phyloP scores from a whole-genome alignment of 371 early-diverging fungal species.

The Syncephalastrum sp. region DNA sequence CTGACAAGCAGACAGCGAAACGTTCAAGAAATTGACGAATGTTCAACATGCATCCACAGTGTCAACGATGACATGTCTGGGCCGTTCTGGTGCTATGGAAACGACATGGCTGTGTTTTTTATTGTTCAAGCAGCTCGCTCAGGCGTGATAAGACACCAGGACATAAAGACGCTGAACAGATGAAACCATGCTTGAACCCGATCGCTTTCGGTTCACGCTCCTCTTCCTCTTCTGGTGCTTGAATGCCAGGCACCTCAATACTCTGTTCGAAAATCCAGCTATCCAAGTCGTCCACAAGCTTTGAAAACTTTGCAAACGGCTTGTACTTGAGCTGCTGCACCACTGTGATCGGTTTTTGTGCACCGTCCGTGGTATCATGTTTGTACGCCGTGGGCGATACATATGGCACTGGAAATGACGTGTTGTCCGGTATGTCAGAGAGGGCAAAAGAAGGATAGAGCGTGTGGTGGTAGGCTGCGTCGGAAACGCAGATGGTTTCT shows the following conservation, averaged over 20 bases:
- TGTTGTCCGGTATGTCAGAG: conserved; percentile 11
- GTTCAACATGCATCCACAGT: too few relatives aligned
- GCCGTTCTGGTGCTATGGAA: too few relatives aligned
- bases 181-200: conserved; percentile 51
- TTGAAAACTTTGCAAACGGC: conserved; percentile 33
- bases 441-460: conserved; percentile 24
- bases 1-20: too few relatives aligned
- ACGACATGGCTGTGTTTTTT: too few relatives aligned
- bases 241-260: conserved; percentile 3
- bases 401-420: conserved; percentile 22
- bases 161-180: conserved; percentile 47
- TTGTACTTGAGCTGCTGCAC: conserved; percentile 37
- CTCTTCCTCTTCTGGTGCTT: conserved; percentile 9
- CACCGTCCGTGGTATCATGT: conserved; percentile 1
- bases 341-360: conserved; percentile 26
- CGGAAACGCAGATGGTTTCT: conserved; percentile 34
- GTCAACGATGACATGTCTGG: too few relatives aligned
- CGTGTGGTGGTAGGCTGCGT: conserved; percentile 36
- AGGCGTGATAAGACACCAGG: conserved; percentile 17
- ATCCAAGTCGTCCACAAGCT: conserved; percentile 26
- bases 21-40: too few relatives aligned
- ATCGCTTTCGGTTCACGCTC: conserved; percentile 29
- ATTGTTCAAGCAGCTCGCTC: not conserved
- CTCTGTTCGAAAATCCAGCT: conserved; percentile 32
- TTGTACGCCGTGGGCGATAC: conserved; percentile 1